Evolutionary conservation across 2,329 filamentous ascomycete species (phyloP).

Genomic region (Ascochyta lentis): DNA sequence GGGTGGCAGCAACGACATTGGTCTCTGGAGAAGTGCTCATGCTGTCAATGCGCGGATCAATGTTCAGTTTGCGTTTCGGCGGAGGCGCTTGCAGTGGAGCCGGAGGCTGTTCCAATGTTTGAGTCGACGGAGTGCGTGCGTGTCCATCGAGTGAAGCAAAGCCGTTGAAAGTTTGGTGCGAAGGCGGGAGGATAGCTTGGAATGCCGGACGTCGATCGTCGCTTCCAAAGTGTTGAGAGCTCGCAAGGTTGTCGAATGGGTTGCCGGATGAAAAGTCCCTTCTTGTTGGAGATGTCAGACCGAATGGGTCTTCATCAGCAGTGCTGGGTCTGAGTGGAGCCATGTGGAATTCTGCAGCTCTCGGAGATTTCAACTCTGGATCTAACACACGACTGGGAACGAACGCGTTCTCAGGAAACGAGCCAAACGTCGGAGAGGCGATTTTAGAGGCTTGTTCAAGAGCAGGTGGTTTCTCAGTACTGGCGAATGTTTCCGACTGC

Average conservation of each 20-base stretch:
- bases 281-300: constrained; percentile 49
- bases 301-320: constrained; percentile 47
- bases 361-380: constrained; percentile 47
- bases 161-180: constrained; percentile 42
- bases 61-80: constrained; percentile 16
- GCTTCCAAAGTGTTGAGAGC: constrained; percentile 23
- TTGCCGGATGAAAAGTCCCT: constrained; percentile 49
- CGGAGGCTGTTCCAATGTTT: constrained; percentile 19
- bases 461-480: not conserved
- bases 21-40: constrained; percentile 29
- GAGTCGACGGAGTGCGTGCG: constrained; percentile 34
- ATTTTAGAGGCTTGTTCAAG: not conserved
- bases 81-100: constrained; percentile 17
- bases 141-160: constrained; percentile 47
- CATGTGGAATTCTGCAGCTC: constrained; percentile 48
- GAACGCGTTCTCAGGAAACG: constrained; percentile 46
- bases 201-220: constrained; percentile 45
- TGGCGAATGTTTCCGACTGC: not conserved
- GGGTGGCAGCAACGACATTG: constrained; percentile 15
- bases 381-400: constrained; percentile 30
- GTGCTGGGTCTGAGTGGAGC: constrained; percentile 42
- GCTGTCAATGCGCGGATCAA: constrained; percentile 33
- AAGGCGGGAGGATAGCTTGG: constrained; percentile 46
- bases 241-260: constrained; percentile 34
- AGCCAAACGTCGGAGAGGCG: constrained; percentile 50